Conservation (phyloP, 2,329 filamentous ascomycete species). For the Diaporthe amygdali region DNA sequence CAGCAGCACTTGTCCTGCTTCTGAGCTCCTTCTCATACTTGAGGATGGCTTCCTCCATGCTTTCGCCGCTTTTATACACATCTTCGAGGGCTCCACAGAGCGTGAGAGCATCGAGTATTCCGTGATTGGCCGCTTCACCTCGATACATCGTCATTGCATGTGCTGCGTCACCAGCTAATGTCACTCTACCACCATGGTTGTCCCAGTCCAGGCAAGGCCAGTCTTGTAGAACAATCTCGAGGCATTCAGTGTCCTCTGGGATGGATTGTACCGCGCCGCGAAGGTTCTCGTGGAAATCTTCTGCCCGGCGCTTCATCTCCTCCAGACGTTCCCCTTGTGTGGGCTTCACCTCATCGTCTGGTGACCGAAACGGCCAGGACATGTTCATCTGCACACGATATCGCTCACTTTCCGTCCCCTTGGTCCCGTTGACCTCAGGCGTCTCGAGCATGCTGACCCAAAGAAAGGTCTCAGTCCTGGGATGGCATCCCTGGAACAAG, state of each 20-base stretch:
- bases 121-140: constrained; percentile 46
- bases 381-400: constrained; percentile 49
- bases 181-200: constrained; percentile 47
- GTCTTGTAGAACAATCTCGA: constrained; percentile 33
- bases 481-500: constrained; percentile 60
- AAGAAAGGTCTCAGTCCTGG: constrained; percentile 53
- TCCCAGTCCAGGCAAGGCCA: constrained; percentile 46
- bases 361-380: constrained; percentile 47
- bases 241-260: constrained; percentile 44
- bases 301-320: constrained; percentile 45
- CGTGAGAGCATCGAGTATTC: constrained; percentile 42
- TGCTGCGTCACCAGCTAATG: constrained; percentile 58
- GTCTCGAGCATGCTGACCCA: constrained; percentile 50
- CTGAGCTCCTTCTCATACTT: constrained; percentile 23
- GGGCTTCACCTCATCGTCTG: constrained; percentile 36
- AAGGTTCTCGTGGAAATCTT: constrained; percentile 43
- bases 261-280: constrained; percentile 47
- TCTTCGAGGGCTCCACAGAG: constrained; percentile 31
- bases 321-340: constrained; percentile 38
- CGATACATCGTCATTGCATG: constrained; percentile 65
- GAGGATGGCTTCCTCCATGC: constrained; percentile 9
- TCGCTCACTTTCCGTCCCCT: constrained; percentile 37
- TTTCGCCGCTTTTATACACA: constrained; percentile 23
- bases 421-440: constrained; percentile 38
- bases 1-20: constrained; percentile 6